Evolutionary conservation across 2,329 filamentous ascomycete species (phyloP), one percentile per base, ranked within the genome.

Genomic region (Pyricularia pennisetigena): DNA sequence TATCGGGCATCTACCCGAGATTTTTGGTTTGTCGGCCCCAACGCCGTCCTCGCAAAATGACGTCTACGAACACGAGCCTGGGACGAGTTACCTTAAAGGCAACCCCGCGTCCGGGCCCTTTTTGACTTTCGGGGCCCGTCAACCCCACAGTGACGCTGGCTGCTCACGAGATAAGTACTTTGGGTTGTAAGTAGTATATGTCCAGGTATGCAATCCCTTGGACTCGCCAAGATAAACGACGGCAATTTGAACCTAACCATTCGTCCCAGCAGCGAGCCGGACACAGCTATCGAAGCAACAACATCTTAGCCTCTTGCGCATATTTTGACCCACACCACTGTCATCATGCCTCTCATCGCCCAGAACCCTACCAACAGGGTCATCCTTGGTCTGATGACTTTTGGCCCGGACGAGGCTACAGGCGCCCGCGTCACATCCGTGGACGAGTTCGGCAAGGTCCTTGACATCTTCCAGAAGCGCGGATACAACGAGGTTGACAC

Each of bases 401-500:
- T 90, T 76, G 88, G 87, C 35, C 83, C 89, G 7, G 85, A 88
- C 71, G 80, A 82, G 70, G 68, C 71, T 7, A 69, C 72, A 28
- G 68, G 68, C 14, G 89, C 87, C 66, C 85, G 90, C 57, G 85
- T 92, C 72, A 91, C 88, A 7, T 75, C 75, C 35, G 68, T 78
- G 5, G 71, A 84, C 68, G 86, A 89, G 65, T 91, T 85, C 80
- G 88, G 85, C 72, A 83, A 83, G 71, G 83, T 84, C 68, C 83
- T 93, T 66, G 86, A 91, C 76, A 82, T 87, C 72, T 85, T 92
- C 73, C 87, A 91, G 75, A 80, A 81, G 16, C 83, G 86, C 70
- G 90, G 90, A 12, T 91, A 91, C 79, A 86, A 87, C 74, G 90
- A 92, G 74, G 78, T 93, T 66, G 91, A 93, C 74, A 93, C 90